Evolutionary conservation across 768 basidiomycete genomes (phyloP).

Genomic region (Rhizopogon sp.): DNA sequence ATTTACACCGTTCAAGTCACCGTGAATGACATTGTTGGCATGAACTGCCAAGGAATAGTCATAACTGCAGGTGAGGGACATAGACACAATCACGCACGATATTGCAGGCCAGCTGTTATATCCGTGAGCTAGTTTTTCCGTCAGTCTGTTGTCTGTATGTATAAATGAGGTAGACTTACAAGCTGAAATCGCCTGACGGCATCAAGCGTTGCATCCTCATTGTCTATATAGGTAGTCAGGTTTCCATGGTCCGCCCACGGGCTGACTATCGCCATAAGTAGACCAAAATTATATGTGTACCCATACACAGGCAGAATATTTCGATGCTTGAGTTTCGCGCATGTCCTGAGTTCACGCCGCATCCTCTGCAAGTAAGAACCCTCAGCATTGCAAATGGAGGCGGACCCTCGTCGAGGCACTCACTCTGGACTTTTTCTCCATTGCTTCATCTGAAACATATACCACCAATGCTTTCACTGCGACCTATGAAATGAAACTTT

Average conservation of each 20-base stretch:
- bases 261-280: conserved; percentile 15
- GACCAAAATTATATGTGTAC: conserved; percentile 14
- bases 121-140: neutral
- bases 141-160: neutral
- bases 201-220: neutral
- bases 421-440: neutral
- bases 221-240: conserved; percentile 11
- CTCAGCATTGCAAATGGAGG: no score
- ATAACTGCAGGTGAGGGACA: no score
- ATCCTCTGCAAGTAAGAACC: conserved; percentile 9
- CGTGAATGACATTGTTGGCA: neutral
- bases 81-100: neutral
- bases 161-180: conserved; percentile 3
- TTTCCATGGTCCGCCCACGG: conserved; percentile 15
- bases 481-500: neutral
- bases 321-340: conserved; percentile 12
- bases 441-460: neutral
- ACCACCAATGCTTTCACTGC: neutral
- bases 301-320: conserved; percentile 18
- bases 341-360: conserved; percentile 15
- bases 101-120: neutral
- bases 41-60: neutral
- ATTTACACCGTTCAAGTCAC: conserved; percentile 6
- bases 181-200: conserved; percentile 9
- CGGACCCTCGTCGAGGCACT: neutral